A percentile compares a stretch with the other conserved stretches of the same genome.
Evolutionary conservation across 2,329 filamentous ascomycete genomes (phyloP).

Genomic region (Dactylellina leptospora): DNA sequence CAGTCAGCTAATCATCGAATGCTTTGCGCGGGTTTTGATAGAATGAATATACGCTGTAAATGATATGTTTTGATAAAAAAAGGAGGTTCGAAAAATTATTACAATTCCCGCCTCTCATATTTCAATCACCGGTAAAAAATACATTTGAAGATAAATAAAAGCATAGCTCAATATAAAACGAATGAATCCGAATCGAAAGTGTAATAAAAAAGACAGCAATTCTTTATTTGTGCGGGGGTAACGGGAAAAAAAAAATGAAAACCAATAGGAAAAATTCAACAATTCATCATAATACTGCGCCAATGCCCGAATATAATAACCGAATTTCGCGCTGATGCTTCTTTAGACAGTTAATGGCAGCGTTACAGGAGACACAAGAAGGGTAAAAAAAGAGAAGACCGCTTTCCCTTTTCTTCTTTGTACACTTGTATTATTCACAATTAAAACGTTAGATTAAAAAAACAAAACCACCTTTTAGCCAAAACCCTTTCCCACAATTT

Average conservation of each 20-base stretch:
- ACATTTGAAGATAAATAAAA: conserved; percentile 18
- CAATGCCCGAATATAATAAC: conserved; percentile 51
- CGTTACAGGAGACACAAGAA: conserved; percentile 30
- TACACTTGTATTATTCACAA: conserved; percentile 48
- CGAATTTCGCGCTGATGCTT: conserved; percentile 50
- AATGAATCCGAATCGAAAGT: conserved; percentile 12
- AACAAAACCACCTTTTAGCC: conserved; percentile 11
- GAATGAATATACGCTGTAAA: too few relatives aligned
- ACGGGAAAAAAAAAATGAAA: conserved; percentile 7
- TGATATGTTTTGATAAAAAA: too few relatives aligned
- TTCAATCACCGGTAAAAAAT: conserved; percentile 1
- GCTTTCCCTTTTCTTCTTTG: conserved; percentile 42
- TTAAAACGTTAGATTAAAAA: neutral
- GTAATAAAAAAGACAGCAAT: conserved; percentile 30
- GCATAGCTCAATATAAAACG: conserved; percentile 10
- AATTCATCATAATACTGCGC: conserved; percentile 52
- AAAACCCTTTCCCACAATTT: conserved; percentile 2
- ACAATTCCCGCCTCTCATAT: conserved; percentile 2
- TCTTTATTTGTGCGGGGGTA: conserved; percentile 45
- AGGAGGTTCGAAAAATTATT: neutral
- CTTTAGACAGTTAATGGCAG: conserved; percentile 49
- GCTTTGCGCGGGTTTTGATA: too few relatives aligned
- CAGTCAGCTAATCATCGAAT: too few relatives aligned
- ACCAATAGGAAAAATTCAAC: conserved; percentile 17
- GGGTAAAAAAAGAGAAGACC: conserved; percentile 7